Evolutionary conservation across 495 filamentous ascomycete genomes (phyloP).

Genomic region (Talaromyces trachyspermus): DNA sequence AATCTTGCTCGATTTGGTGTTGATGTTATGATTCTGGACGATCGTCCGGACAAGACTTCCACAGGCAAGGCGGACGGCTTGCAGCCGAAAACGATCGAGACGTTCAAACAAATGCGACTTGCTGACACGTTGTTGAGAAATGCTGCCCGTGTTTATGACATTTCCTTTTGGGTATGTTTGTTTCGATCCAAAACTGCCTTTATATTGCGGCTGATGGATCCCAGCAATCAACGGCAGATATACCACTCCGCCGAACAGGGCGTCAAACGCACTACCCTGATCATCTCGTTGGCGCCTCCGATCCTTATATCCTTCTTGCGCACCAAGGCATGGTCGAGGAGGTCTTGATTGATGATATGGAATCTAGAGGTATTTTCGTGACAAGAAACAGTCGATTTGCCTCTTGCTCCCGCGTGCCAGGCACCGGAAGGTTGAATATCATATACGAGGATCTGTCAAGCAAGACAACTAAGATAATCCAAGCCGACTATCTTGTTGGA

Average conservation of each 20-base stretch:
- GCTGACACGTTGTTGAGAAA: constrained; percentile 53
- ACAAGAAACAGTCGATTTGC: constrained; percentile 50
- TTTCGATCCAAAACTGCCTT: not conserved
- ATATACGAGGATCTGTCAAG: constrained; percentile 27
- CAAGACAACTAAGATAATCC: constrained; percentile 45
- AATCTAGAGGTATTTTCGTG: constrained; percentile 48
- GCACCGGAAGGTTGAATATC: constrained; percentile 53
- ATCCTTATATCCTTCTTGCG: constrained; percentile 64
- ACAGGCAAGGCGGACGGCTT: constrained; percentile 75
- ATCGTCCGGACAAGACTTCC: constrained; percentile 57
- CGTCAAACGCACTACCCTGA: constrained; percentile 65
- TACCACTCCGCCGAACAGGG: constrained; percentile 51
- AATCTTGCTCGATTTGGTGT: constrained; percentile 64
- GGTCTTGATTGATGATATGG: constrained; percentile 57
- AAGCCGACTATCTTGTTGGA: constrained; percentile 56
- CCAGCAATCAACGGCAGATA: constrained; percentile 48
- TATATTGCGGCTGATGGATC: constrained; percentile 4
- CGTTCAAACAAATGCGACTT: constrained; percentile 62
- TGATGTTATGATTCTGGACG: constrained; percentile 63
- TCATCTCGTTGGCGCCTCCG: constrained; percentile 60
- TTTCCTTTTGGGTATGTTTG: constrained; percentile 55
- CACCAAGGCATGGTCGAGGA: constrained; percentile 72
- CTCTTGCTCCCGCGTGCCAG: constrained; percentile 36
- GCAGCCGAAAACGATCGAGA: constrained; percentile 70
- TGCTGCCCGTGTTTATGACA: constrained; percentile 61